These are phyloP conservation scores for Ustilago lituana DNA, from an alignment of 1,284 basidiomycete species.

Conservation along the genomic window DNA sequence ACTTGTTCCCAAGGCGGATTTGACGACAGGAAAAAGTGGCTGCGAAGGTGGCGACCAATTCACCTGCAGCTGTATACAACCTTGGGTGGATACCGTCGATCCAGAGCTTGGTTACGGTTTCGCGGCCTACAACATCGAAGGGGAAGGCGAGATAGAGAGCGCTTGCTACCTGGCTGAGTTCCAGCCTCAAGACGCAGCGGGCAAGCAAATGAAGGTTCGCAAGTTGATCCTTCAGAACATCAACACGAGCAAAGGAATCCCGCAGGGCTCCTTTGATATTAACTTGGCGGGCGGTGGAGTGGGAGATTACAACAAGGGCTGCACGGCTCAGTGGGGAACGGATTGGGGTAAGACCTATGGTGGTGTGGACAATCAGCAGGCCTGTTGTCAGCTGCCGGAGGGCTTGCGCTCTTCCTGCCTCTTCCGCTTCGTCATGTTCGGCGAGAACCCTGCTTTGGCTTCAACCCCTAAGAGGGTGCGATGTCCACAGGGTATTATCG, in stretches of 20 bases:
- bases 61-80: constrained; percentile 30
- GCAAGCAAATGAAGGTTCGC: constrained; percentile 28
- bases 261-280: constrained; percentile 31
- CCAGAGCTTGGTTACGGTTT: constrained; percentile 28
- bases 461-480: constrained; percentile 25
- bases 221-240: constrained; percentile 46
- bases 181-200: constrained; percentile 16
- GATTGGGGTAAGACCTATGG: constrained; percentile 27
- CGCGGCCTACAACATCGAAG: constrained; percentile 34
- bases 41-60: constrained; percentile 34
- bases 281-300: constrained; percentile 37
- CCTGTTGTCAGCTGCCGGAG: constrained; percentile 29
- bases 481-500: constrained; percentile 31
- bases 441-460: constrained; percentile 22
- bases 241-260: constrained; percentile 26
- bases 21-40: constrained; percentile 9
- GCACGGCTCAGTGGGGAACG: constrained; percentile 27
- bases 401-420: constrained; percentile 29
- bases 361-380: constrained; percentile 22
- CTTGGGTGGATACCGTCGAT: constrained; percentile 28
- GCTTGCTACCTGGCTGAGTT: constrained; percentile 34
- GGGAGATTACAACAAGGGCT: constrained; percentile 27
- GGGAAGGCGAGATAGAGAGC: constrained; percentile 24
- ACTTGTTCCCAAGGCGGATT: background rate
- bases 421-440: constrained; percentile 26